Evolutionary conservation across 805 yeast species (phyloP), one percentile per base, ranked within the genome.

Genomic region (Metschnikowia picachoensis): DNA sequence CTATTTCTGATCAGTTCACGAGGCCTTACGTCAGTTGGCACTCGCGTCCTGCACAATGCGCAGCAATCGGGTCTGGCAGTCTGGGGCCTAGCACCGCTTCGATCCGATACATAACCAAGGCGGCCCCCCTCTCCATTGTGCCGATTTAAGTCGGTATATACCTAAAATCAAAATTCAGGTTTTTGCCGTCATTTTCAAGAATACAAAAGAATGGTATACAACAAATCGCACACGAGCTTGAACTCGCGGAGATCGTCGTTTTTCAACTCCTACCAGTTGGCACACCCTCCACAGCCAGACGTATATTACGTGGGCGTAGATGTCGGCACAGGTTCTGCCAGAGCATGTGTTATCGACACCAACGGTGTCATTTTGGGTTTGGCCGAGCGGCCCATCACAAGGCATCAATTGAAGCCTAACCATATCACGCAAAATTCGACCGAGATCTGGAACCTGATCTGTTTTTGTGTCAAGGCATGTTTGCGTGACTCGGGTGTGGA

Each of bases 321-420:
- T 61, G 95, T 94, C 25, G 99, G 99, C n/a, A 91, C 98, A 0
- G 99, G 98, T 13, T 87, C 96, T 2, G 97, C 97, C 6, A 76
- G 99, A 53, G 98, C 98, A 5, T 92, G 96, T 58, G 72, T 94
- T 13, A 87, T 92, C 52, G 94, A 91, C 64, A 78, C 82, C 57
- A 72, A 77, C 35, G 98, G 98, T 40, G 82, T 85, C 37, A 90
- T 94, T 43, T 67, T 88, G 41, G 85, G 89, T 0, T 67, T 90
- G 41, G 80, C 91, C 15, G 90, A 91, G 58, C 77, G 90, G 48
- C 86, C 90, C 28, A 87, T 87, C 51, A 78, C 85, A 46, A 68
- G 96, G 68, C 82, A 84, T 65, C 86, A 87, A 67, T 64, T 87
- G 65, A 80, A 83, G 66, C 79, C 87, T 28, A 80, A 77, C 60